Base-by-base conservation (phyloP, 2,329 filamentous ascomycete genomes). In the Plenodomus biglobosus region DNA sequence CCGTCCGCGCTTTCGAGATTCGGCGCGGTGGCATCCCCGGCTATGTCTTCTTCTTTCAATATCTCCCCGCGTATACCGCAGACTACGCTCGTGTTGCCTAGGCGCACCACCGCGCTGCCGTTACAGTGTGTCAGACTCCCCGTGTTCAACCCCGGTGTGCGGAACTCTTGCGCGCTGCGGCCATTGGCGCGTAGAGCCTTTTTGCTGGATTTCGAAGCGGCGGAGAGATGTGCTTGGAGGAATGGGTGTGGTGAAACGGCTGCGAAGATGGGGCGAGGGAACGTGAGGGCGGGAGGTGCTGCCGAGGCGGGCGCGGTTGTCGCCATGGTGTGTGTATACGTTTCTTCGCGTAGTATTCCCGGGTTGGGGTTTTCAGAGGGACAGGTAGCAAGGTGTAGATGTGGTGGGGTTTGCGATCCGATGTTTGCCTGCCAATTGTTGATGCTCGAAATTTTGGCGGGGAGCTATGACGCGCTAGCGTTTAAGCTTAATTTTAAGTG, bases 11-110 rank as follows among this genome's bases (percentile, higher is more conserved):
- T 46, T 17, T 20, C 35, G 8, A 2, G 63, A 56, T 17, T 63
- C 54, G 1, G 55, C 53, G 4, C 61, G 53, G 2, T 45, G 44
- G 1, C 49, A 61, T 74, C 70, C 61, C 83, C 85, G 40, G 86
- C 85, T 50, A 95, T 89, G 67, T 90, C 85, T 41, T 82, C 80
- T 2, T 87, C 85, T 40, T 85, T 79, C 20, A 99, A 78, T 6
- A 95, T 85, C 74, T 99, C 94, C 43, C 81, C 92, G 38, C 92
- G 85, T 17, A 99, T 85, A 48, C 92, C 94, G 68, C 92, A 96
- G 32, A 99, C 92, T n/a, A 92, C 90, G 1, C 90, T 91, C 1
- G 92, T 97, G 71, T 95, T 90, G 39, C 94, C 94, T 42, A 88
- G 78, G 30, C 94, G 84, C 41, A 97, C 88, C 0, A 97, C 86